phyloP scores from a whole-genome alignment of 148 eudicot genomes.

The Suaeda aralocaspica region DNA sequence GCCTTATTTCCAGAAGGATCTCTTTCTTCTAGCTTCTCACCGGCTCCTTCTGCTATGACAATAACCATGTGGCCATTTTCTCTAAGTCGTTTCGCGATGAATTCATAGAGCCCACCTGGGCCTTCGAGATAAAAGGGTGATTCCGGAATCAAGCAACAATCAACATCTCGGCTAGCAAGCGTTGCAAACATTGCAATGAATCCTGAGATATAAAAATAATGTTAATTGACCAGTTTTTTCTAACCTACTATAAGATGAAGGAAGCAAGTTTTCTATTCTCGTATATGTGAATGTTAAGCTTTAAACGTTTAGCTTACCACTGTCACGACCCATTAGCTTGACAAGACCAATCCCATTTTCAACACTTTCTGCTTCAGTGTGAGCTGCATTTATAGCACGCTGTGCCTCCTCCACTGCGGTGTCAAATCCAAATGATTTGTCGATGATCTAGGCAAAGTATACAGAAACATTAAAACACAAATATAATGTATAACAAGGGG shows the following conservation, averaged over 20 bases:
- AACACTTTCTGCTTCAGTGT: constrained; percentile 75
- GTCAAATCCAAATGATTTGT: constrained; percentile 92
- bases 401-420: constrained; percentile 95
- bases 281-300: neutral
- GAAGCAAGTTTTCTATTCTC: neutral
- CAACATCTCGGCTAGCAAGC: constrained; percentile 91
- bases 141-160: constrained; percentile 93
- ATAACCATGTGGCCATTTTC: constrained; percentile 89
- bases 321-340: constrained; percentile 82
- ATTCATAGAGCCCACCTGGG: constrained; percentile 77
- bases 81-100: constrained; percentile 59
- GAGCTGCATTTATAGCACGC: constrained; percentile 85
- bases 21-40: constrained; percentile 50
- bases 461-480: neutral
- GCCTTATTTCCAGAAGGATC: constrained; percentile 84
- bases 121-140: constrained; percentile 89
- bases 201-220: constrained; percentile 39
- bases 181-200: constrained; percentile 95
- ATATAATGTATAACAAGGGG: neutral
- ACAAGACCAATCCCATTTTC: constrained; percentile 88
- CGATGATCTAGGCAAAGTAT: constrained; percentile 53
- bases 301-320: constrained; percentile 43
- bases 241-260: neutral
- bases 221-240: neutral
- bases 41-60: constrained; percentile 94